Evolutionary conservation across 1,284 basidiomycete species (phyloP), one percentile per base, ranked within the genome.

Genomic region (Schizopora paradoxa): DNA sequence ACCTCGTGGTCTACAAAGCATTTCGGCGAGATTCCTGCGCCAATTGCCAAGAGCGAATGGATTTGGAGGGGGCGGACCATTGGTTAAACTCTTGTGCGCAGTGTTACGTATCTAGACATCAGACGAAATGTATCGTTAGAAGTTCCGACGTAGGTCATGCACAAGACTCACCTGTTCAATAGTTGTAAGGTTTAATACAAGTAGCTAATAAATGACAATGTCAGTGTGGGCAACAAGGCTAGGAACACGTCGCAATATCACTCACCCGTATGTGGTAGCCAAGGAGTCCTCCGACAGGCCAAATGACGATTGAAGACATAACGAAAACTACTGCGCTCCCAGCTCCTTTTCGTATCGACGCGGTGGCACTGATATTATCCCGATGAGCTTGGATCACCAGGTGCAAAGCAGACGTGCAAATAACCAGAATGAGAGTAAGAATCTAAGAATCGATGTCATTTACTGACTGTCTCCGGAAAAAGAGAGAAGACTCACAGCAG

Each of bases 131-230:
- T 18, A 28, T 27, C 33, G 37, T 41, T 38, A 37, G 38, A 45
- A 22, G 31, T 11, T 13, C 21, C 18, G 34, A 33, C 23, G 35
- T 18, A 22, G 25, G 13, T 18, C 21, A 33, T 16, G 48, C 43
- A 48, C 29, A 13, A 22, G 18, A 56, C 82, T 61, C 58, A 90
- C 87, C 76, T 92, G 90, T 66, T 96, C 92, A 51, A 96, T 92
- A 8, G 92, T 96, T 2, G 92, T 95, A 34, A 89, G 73, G 63
- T 94, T 93, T 54, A 89, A 69, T 40, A 90, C 65, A 31, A 93
- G 66, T 44, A 95, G 72, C 85, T 90, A 60, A 28, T 49, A 48
- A 48, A 26, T 25, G 36, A 47, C n/a, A 36, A 51, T 48, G 22
- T 31, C 45, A 44, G 27, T 18, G 41, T 37, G 43, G 43, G 34